Evolutionary conservation across 2,329 filamentous ascomycete species (phyloP), one percentile per base, ranked within the genome.

Genomic region (Botrytis cinerea): DNA sequence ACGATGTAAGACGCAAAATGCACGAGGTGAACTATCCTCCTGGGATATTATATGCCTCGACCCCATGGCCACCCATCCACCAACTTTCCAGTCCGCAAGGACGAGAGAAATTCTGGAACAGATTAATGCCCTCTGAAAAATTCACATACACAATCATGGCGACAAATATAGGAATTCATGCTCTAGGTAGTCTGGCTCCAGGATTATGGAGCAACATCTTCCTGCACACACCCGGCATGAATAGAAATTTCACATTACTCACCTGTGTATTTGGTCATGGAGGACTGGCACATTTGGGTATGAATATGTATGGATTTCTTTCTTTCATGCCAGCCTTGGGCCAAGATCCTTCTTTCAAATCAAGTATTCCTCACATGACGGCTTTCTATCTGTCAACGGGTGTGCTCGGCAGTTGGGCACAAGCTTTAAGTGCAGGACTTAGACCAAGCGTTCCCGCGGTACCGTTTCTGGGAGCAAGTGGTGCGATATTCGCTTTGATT

Each of bases 281-380:
- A 2, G 60, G 54, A n/a, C 28, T 70, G 6, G 25, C 25, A 2
- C 68, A 70, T 28, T 28, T 70, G 32, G 68, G 68, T 6, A 61
- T 70, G 20, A 70, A 70, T 61, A 70, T 70, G 68, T 70, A 60
- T 25, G 68, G 38, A n/a, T 40, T 70, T 9, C 40, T 62, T 32
- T 70, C 68, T 2, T 70, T 70, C n/a, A 70, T 70, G 68, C 68
- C 68, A 9, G 32, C 57, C 2, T 25, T 70, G 35, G 68, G 68
- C 14, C 54, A 45, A n/a, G 51, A 60, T 14, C 40, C 40, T 1
- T 22, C 22, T 8, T 70, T 70, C 18, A 35, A 62, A 28, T 70
- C 54, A 20, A 70, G 68, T 38, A 62, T 62, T 46, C 38, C 68
- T 9, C 68, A 70, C 35, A 70, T 70, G 40, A 8, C 68, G 57